phyloP scores from a whole-genome alignment of 495 filamentous ascomycete species.

The Aspergillus nidulans region DNA sequence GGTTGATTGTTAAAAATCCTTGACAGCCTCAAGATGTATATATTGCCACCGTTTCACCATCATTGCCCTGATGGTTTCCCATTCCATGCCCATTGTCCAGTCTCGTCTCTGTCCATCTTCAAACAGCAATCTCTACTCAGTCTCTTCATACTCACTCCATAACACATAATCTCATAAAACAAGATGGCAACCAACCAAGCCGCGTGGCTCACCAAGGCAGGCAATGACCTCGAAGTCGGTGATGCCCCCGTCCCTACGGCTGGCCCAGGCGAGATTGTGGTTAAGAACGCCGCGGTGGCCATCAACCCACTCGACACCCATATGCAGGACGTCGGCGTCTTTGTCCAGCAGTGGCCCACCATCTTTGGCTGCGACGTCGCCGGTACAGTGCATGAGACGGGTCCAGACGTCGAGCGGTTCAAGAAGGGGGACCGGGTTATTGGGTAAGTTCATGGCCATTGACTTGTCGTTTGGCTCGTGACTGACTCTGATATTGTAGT shows the following conservation, averaged over 20 bases:
- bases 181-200: constrained; percentile 30
- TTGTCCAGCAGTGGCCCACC: constrained; percentile 26
- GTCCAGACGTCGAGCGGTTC: constrained; percentile 28
- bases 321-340: constrained; percentile 23
- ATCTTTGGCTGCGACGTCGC: constrained; percentile 41
- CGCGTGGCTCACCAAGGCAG: constrained; percentile 34
- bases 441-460: constrained; percentile 20
- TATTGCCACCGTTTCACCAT: no score
- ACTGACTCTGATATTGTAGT: neutral
- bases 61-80: no score
- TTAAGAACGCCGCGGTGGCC: constrained; percentile 39
- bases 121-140: no score
- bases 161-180: no score
- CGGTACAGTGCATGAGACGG: constrained; percentile 36
- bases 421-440: constrained; percentile 42
- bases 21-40: no score
- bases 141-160: neutral
- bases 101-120: no score
- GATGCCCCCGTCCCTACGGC: constrained; percentile 31
- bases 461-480: neutral
- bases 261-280: constrained; percentile 29
- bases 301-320: constrained; percentile 41
- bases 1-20: no score
- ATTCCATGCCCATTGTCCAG: no score
- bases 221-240: constrained; percentile 28